These are phyloP conservation scores for Draba incana DNA, from an alignment of 345 rosid species.

Conservation along the genomic window DNA sequence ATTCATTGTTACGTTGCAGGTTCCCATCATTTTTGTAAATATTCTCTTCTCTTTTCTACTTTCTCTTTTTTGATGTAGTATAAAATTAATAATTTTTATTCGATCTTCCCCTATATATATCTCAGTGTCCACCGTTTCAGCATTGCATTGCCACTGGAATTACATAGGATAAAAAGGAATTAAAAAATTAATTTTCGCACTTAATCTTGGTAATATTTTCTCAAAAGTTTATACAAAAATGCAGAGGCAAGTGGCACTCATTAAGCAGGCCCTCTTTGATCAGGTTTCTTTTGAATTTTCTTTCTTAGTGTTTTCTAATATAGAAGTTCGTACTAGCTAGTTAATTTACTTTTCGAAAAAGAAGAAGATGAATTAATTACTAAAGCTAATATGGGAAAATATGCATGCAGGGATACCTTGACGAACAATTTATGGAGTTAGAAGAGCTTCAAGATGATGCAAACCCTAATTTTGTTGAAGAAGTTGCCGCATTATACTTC, in stretches of 20 bases:
- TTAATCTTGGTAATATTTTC: not conserved
- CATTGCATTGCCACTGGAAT: slow-evolving; percentile 35
- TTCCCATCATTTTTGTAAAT: slow-evolving; percentile 41
- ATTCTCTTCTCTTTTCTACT: slow-evolving; percentile 27
- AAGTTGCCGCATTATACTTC: slow-evolving; percentile 59
- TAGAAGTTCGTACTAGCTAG: not conserved
- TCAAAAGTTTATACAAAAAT: slow-evolving; percentile 8
- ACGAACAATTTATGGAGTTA: slow-evolving; percentile 65
- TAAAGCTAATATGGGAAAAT: slow-evolving; percentile 15
- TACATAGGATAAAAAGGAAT: not conserved
- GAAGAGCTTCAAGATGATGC: slow-evolving; percentile 79
- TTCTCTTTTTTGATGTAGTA: slow-evolving; percentile 25
- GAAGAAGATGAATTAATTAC: not conserved
- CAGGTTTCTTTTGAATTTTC: slow-evolving; percentile 48
- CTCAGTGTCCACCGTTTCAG: slow-evolving; percentile 32
- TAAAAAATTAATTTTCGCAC: not conserved
- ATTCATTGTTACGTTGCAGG: slow-evolving; percentile 43
- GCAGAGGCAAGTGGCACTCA: slow-evolving; percentile 51
- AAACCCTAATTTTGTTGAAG: slow-evolving; percentile 73
- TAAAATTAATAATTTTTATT: slow-evolving; percentile 17
- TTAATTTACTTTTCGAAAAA: not conserved
- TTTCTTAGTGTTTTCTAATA: not conserved
- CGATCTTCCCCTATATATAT: slow-evolving; percentile 38
- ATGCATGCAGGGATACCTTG: slow-evolving; percentile 66
- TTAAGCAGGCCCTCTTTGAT: slow-evolving; percentile 67